phyloP scores from a whole-genome alignment of 371 early-diverging fungal species.

The Rhizopus delemar region DNA sequence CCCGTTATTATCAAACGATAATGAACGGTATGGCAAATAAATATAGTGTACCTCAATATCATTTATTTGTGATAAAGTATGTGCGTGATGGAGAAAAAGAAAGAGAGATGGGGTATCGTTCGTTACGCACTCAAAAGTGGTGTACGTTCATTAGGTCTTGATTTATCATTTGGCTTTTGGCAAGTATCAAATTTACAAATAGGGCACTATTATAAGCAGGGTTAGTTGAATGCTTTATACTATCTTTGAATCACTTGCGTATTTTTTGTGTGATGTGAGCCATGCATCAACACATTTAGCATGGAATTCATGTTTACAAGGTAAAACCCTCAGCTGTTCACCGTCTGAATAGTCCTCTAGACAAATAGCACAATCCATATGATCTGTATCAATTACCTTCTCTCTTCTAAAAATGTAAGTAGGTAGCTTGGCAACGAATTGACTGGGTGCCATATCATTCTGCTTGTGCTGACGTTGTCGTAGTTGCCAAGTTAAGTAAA shows the following conservation, averaged over 20 bases:
- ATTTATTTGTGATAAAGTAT: too few relatives aligned
- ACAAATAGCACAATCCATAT: conserved; percentile 92
- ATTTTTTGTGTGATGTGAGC: conserved; percentile 81
- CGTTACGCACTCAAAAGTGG: conserved; percentile 41
- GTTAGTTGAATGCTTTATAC: too few relatives aligned
- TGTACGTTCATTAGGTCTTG: conserved; percentile 38
- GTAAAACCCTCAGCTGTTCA: conserved; percentile 78
- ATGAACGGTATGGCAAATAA: too few relatives aligned
- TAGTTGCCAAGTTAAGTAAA: conserved; percentile 74
- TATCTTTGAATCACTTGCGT: conserved; percentile 49
- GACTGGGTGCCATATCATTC: conserved; percentile 73
- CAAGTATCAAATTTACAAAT: conserved; percentile 53
- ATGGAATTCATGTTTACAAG: conserved; percentile 94
- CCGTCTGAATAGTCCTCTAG: conserved; percentile 88
- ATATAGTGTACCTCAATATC: too few relatives aligned
- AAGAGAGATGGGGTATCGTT: background rate
- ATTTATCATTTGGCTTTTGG: conserved; percentile 31
- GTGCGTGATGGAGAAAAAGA: too few relatives aligned
- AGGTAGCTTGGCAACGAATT: conserved; percentile 73
- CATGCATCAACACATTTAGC: conserved; percentile 88
- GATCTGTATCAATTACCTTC: conserved; percentile 52
- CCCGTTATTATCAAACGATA: too few relatives aligned
- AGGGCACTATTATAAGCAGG: conserved; percentile 34
- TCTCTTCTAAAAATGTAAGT: conserved; percentile 60
- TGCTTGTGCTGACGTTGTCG: conserved; percentile 70